Percentiles rank a stretch among this genome's conserved stretches.
Evolutionary conservation across 2,329 filamentous ascomycete genomes (phyloP).

Genomic region (Colletotrichum liaoningense): DNA sequence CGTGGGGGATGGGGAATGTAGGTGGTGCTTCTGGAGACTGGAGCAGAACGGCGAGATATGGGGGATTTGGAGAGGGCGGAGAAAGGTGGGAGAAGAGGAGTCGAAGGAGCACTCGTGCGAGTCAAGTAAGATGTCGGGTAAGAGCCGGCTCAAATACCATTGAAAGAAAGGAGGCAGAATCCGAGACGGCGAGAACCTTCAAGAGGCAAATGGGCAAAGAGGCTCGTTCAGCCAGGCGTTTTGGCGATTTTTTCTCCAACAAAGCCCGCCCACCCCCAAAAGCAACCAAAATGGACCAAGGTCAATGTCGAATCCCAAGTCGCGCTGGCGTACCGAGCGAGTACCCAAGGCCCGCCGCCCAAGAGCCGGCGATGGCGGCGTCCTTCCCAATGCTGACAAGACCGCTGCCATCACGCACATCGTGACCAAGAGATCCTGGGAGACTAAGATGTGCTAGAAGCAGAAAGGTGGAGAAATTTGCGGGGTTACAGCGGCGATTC

Average conservation of each 20-base stretch:
- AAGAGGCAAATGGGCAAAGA: neutral
- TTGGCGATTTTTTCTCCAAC: slow-evolving; percentile 28
- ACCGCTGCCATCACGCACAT: slow-evolving; percentile 30
- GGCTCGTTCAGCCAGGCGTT: neutral
- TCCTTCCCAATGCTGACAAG: slow-evolving; percentile 37
- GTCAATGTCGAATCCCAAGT: slow-evolving; percentile 20
- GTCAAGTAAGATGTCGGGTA: neutral
- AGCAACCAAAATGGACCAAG: neutral
- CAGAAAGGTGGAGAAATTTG: slow-evolving; percentile 37
- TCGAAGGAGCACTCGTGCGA: neutral
- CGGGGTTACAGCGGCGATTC: slow-evolving; percentile 35
- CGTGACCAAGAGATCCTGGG: slow-evolving; percentile 31
- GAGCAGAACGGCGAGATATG: slow-evolving; percentile 25
- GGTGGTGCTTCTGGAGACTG: slow-evolving; percentile 22
- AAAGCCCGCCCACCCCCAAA: slow-evolving; percentile 1
- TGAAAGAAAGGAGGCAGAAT: neutral
- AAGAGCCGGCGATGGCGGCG: slow-evolving; percentile 30
- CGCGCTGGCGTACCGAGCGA: slow-evolving; percentile 3
- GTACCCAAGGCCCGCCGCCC: neutral
- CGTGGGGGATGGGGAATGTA: slow-evolving; percentile 25
- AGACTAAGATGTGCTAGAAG: slow-evolving; percentile 31
- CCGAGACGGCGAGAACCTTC: slow-evolving; percentile 1
- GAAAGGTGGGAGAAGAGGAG: neutral
- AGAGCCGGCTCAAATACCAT: neutral
- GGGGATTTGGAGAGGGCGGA: slow-evolving; percentile 27